Conservation (phyloP, 2,329 filamentous ascomycete species). For the Fusarium sp. region DNA sequence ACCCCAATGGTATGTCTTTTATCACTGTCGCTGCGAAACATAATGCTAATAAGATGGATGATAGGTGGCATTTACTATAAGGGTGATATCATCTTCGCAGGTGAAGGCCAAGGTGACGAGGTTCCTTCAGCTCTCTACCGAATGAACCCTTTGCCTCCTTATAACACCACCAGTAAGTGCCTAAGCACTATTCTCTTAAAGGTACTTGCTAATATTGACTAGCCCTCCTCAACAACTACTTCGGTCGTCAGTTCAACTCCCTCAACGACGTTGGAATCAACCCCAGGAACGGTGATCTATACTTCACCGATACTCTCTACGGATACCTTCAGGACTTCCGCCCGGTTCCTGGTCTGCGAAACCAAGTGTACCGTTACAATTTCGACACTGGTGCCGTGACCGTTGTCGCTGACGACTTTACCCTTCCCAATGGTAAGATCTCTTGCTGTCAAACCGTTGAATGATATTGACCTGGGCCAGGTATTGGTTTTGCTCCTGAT, state of each 20-base stretch:
- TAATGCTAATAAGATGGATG: neutral
- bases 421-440: conserved; percentile 63
- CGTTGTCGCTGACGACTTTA: conserved; percentile 69
- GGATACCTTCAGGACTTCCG: conserved; percentile 71
- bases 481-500: conserved; percentile 67
- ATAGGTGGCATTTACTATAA: conserved; percentile 63
- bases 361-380: conserved; percentile 70
- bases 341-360: conserved; percentile 63
- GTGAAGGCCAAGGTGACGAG: conserved; percentile 62
- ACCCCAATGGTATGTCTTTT: conserved; percentile 59
- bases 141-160: conserved; percentile 54
- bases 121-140: conserved; percentile 41
- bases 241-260: conserved; percentile 70
- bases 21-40: rapidly evolving
- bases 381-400: conserved; percentile 63
- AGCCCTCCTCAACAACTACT: conserved; percentile 69
- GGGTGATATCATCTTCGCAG: conserved; percentile 62
- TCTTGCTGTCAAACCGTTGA: rapidly evolving
- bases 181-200: rapidly evolving
- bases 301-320: conserved; percentile 73
- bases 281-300: conserved; percentile 65
- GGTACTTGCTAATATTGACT: rapidly evolving
- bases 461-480: conserved; percentile 37
- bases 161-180: conserved; percentile 61
- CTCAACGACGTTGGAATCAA: conserved; percentile 69